phyloP scores from a whole-genome alignment of 2,329 filamentous ascomycete genomes.

The Alternaria triticimaculans region DNA sequence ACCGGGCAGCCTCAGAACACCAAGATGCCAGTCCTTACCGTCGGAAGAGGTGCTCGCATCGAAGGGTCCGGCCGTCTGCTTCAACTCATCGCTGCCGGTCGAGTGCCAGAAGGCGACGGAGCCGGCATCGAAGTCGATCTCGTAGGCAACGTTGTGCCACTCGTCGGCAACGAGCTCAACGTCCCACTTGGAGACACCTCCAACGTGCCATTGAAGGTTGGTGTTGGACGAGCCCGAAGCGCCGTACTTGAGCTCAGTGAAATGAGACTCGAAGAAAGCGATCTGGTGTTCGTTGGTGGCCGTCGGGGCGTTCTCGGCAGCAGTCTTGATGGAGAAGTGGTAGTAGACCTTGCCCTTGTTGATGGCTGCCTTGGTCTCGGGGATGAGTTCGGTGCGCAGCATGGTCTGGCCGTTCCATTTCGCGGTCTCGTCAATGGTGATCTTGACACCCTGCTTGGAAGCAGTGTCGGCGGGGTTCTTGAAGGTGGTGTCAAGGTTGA shows the following conservation, averaged over 20 bases:
- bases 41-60: slow-evolving; percentile 67
- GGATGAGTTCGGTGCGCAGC: slow-evolving; percentile 76
- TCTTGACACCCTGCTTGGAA: slow-evolving; percentile 69
- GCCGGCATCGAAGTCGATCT: slow-evolving; percentile 69
- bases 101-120: slow-evolving; percentile 75
- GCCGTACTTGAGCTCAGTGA: slow-evolving; percentile 75
- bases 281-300: slow-evolving; percentile 71
- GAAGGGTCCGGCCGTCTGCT: slow-evolving; percentile 66
- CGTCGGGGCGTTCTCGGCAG: slow-evolving; percentile 65
- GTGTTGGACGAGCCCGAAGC: slow-evolving; percentile 56
- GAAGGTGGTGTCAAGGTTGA: slow-evolving; percentile 65
- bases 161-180: slow-evolving; percentile 66
- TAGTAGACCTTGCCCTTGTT: slow-evolving; percentile 71
- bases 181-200: slow-evolving; percentile 67
- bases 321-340: slow-evolving; percentile 72
- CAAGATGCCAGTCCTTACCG: slow-evolving; percentile 75
- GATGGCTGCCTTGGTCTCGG: slow-evolving; percentile 70
- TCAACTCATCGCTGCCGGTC: slow-evolving; percentile 64
- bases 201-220: slow-evolving; percentile 69
- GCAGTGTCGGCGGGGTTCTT: slow-evolving; percentile 70
- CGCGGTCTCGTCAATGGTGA: slow-evolving; percentile 69
- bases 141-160: slow-evolving; percentile 80
- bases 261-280: slow-evolving; percentile 71
- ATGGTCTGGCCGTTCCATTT: slow-evolving; percentile 75
- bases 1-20: slow-evolving; percentile 69